Base-by-base conservation (phyloP, 2,329 filamentous ascomycete species). In the Epichloe bromicola region DNA sequence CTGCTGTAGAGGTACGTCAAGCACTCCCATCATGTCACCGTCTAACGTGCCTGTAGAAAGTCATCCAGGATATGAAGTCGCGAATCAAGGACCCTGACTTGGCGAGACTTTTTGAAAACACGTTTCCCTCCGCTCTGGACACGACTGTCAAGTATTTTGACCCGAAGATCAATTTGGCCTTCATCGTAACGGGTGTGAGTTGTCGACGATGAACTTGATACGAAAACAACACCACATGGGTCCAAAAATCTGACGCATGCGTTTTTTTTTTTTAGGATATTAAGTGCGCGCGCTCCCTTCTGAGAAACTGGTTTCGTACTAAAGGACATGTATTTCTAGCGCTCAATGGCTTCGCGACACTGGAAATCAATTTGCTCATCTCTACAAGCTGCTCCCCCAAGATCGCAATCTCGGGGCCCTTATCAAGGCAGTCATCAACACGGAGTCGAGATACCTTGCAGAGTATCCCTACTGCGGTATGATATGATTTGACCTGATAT, bases 101-200 rank as follows among this genome's bases (percentile, higher is more conserved):
- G 26, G 86, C 84, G 39, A 79, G 86, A 30, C 72, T 94, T 11
- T 11, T 94, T 62, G 84, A 88, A 59, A 93, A 93, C 63, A 85
- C 85, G 2, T 90, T 86, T 55, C 85, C 87, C 0, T 91, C 89
- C 58, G 91, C 87, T 0, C 70, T 91, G 19, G 87, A 93, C 60
- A 90, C 87, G 1, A 90, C 86, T 2, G 79, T 93, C 51, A 78
- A 83, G 56, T 93, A 86, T 84, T 84, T 88, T 60, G 79, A 74
- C 23, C 66, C 78, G 6, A 75, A 82, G 44, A 76, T 74, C 3
- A 75, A 74, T 36, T 79, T 91, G 58, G 84, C 81, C 30, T 91
- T 90, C 62, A 82, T 91, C 54, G 86, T 90, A 47, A 91, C 86
- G 0, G 87, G 86, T 40, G 86, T 91, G 61, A 91, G 91, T 54